Evolutionary conservation across 2,329 filamentous ascomycete genomes (phyloP), one percentile per base, ranked within the genome.

Genomic region (Sarocladium oryzae): DNA sequence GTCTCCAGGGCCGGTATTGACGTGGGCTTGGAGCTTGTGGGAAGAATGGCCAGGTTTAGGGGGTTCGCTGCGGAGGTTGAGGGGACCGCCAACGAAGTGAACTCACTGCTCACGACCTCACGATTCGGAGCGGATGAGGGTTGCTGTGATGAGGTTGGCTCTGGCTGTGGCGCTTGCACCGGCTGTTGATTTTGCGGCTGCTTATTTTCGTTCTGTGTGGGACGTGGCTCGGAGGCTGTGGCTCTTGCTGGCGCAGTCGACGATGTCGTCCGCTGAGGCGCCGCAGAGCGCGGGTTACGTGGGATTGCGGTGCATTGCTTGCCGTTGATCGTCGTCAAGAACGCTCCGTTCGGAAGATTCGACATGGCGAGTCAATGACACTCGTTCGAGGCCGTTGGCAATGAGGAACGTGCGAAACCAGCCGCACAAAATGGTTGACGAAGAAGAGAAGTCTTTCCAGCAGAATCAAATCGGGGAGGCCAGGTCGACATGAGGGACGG

Each of bases 251-350:
- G 35, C 23, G 21, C 36, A 16, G 5, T 35, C 6, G 28, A 7
- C 32, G 53, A 49, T 36, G 55, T 56, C 55, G 53, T 53, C 38
- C 48, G 53, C 50, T 55, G 26, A 10, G 40, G 50, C 15, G 28
- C 18, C 26, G 37, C 37, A 33, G 46, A 49, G 32, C 46, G 46
- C n/a, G 50, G 35, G 18, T 51, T 51, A 58, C 62, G 74, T 45
- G 76, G 76, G 56, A 79, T 67, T 54, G 73, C 76, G 58, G 78
- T 81, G 67, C 78, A 80, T 63, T 71, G 70, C 61, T 70, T 74
- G 49, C 75, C 75, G 52, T 70, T 63, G 51, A 79, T 67, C 46
- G 64, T 73, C 51, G 76, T 79, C 53, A 76, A 69, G 54, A 74
- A 73, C 54, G 72, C 71, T 60, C 74, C 72, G 60, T 64, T 62